phyloP scores from a whole-genome alignment of 1,284 basidiomycete species.

The Athelia sp. region DNA sequence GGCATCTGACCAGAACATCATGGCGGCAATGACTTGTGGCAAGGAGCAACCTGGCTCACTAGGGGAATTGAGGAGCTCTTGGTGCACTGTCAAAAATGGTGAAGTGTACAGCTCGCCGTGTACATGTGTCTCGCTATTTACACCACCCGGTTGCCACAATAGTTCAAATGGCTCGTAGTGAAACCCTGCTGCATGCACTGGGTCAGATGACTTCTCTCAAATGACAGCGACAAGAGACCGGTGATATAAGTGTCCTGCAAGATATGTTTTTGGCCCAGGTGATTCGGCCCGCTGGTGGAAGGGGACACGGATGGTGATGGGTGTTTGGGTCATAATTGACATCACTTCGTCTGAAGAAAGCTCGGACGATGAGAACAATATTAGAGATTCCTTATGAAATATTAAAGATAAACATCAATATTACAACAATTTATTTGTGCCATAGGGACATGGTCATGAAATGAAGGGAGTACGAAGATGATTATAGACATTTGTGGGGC shows the following conservation, averaged over 20 bases:
- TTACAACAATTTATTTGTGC: too few relatives aligned
- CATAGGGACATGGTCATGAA: too few relatives aligned
- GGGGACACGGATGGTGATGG: not conserved
- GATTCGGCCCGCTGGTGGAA: not conserved
- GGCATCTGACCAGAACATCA: conserved; percentile 32
- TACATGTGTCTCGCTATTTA: not conserved
- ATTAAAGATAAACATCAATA: too few relatives aligned
- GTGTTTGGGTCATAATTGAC: too few relatives aligned
- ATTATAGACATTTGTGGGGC: too few relatives aligned
- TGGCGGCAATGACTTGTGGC: conserved; percentile 17
- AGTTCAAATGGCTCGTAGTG: not conserved
- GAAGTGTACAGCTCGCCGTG: not conserved
- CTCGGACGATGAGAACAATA: too few relatives aligned
- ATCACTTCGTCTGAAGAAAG: too few relatives aligned
- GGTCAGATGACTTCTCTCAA: not conserved
- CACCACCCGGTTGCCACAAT: not conserved
- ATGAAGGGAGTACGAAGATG: too few relatives aligned
- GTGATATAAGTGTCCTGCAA: not conserved
- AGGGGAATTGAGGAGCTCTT: conserved; percentile 14
- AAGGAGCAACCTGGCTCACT: conserved; percentile 12
- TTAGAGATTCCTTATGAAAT: too few relatives aligned
- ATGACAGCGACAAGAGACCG: not conserved
- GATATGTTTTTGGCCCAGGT: not conserved
- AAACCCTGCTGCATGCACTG: not conserved
- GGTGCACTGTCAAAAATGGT: conserved; percentile 12